Evolutionary conservation across 1,139 yeast species (phyloP).

Genomic region (Yarrowia galli): DNA sequence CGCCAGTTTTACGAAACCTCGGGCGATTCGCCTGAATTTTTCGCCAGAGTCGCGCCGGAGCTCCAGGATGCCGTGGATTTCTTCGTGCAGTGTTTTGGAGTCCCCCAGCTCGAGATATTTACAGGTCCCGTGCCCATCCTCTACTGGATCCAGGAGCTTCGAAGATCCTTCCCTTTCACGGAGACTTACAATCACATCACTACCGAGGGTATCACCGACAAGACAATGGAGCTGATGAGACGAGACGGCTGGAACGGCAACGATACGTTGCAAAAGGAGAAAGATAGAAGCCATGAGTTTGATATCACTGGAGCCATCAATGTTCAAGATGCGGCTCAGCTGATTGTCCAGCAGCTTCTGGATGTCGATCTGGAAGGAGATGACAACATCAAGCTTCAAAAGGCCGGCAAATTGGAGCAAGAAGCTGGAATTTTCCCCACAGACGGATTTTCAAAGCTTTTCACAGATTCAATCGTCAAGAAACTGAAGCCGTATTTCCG

Average conservation of each 20-base stretch:
- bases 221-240: constrained; percentile 17
- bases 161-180: constrained; percentile 13
- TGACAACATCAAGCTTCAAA: constrained; percentile 31
- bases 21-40: constrained; percentile 30
- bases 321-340: constrained; percentile 15
- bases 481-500: constrained; percentile 32
- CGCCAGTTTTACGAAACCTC: constrained; percentile 1
- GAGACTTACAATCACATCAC: constrained; percentile 24
- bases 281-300: constrained; percentile 4
- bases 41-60: neutral
- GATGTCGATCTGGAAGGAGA: constrained; percentile 37
- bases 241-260: constrained; percentile 26
- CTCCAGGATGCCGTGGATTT: constrained; percentile 35
- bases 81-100: constrained; percentile 35
- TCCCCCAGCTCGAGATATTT: constrained; percentile 35
- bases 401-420: constrained; percentile 27
- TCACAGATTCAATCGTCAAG: constrained; percentile 3
- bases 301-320: constrained; percentile 28
- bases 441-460: constrained; percentile 7
- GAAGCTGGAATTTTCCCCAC: constrained; percentile 22
- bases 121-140: constrained; percentile 33
- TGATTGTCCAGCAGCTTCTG: constrained; percentile 18
- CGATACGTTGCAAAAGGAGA: constrained; percentile 28
- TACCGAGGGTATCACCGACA: constrained; percentile 29
- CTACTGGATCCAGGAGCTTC: constrained; percentile 32